Conservation (phyloP, 169 alveolate species). For the Plasmodium falciparum region DNA sequence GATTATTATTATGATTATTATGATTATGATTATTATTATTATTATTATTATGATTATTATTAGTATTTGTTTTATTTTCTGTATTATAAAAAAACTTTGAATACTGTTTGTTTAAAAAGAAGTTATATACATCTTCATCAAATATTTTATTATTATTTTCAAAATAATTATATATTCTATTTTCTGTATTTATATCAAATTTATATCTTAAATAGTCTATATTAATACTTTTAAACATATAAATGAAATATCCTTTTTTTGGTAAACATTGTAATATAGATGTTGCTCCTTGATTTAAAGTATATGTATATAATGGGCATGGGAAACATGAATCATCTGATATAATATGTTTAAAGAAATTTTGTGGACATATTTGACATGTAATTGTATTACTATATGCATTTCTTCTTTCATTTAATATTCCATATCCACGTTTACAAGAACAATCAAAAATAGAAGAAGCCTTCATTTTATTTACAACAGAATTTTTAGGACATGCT, state of each 20-base stretch:
- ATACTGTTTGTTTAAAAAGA: conserved; percentile 45
- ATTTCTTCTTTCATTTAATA: conserved; percentile 67
- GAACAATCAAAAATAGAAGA: conserved; percentile 63
- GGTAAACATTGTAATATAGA: conserved; percentile 83
- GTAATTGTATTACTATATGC: conserved; percentile 17
- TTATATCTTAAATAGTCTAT: conserved; percentile 53
- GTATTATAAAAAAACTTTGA: conserved; percentile 9
- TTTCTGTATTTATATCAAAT: conserved; percentile 50
- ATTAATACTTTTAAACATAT: conserved; percentile 40
- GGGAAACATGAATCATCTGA: conserved; percentile 79
- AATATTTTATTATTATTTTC: conserved; percentile 27
- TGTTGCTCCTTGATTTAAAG: conserved; percentile 74
- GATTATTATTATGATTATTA: background rate
- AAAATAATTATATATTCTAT: conserved; percentile 41
- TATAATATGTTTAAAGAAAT: conserved; percentile 77
- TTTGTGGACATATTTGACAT: conserved; percentile 61
- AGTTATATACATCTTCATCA: conserved; percentile 61
- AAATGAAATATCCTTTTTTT: conserved; percentile 79
- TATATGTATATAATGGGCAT: conserved; percentile 82
- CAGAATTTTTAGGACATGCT: conserved; percentile 80
- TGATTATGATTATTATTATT: background rate
- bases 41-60: background rate
- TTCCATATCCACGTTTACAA: conserved; percentile 76
- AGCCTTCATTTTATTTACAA: conserved; percentile 18
- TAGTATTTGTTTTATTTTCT: conserved; percentile 12